Conservation (phyloP, 768 basidiomycete species). For the Paxillus ammoniavirescens region DNA sequence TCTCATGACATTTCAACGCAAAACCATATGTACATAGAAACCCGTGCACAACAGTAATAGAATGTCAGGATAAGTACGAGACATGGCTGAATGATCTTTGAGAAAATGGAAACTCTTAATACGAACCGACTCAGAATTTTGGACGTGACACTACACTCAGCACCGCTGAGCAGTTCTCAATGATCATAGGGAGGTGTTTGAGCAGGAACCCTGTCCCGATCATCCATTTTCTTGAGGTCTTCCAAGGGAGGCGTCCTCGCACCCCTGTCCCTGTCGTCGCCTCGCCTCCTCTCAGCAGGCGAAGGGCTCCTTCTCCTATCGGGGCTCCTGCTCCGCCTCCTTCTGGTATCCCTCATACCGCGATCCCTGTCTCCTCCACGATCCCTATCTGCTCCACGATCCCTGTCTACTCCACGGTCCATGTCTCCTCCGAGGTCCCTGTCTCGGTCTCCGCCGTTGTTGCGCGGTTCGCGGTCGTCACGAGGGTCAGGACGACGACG, state of each 20-base stretch:
- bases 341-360: constrained; percentile 41
- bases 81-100: not conserved
- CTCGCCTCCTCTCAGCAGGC: constrained; percentile 37
- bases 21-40: constrained; percentile 18
- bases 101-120: not conserved
- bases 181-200: constrained; percentile 62
- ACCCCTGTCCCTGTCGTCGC: constrained; percentile 46
- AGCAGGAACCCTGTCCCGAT: constrained; percentile 45
- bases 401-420: constrained; percentile 33
- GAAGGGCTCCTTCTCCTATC: constrained; percentile 47
- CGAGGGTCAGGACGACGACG: constrained; percentile 42
- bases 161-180: constrained; percentile 24
- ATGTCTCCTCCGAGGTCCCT: constrained; percentile 22
- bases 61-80: not conserved
- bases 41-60: constrained; percentile 4
- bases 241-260: constrained; percentile 52
- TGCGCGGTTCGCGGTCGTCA: constrained; percentile 39
- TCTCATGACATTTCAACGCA: constrained; percentile 14
- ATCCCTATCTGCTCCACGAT: not conserved
- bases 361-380: constrained; percentile 35
- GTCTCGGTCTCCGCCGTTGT: constrained; percentile 36
- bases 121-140: constrained; percentile 6
- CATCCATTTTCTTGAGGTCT: constrained; percentile 39
- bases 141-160: not conserved
- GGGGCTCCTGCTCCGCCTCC: constrained; percentile 49